Conservation (phyloP, 2,329 filamentous ascomycete species). For the Penicillium palitans region DNA sequence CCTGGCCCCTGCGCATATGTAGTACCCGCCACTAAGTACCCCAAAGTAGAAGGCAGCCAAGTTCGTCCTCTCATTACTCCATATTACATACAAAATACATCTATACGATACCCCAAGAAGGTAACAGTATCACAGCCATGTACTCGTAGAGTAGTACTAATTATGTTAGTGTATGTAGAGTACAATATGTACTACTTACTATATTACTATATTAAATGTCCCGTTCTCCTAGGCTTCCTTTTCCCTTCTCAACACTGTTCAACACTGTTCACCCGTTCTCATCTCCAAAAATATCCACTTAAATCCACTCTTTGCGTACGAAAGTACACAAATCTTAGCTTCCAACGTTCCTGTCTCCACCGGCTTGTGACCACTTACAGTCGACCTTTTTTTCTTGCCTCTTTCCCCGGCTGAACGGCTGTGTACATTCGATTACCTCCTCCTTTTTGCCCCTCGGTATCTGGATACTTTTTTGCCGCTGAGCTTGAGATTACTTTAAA, state of each 20-base stretch:
- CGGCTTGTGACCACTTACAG: conserved; percentile 23
- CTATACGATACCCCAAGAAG: not conserved
- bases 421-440: conserved; percentile 13
- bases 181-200: too few relatives aligned
- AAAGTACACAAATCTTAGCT: conserved; percentile 3
- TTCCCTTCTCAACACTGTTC: not conserved
- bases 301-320: not conserved
- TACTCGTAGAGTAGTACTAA: not conserved
- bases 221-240: not conserved
- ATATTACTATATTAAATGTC: not conserved
- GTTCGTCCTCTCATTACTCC: not conserved
- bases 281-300: not conserved
- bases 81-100: not conserved
- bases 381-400: conserved; percentile 14
- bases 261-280: conserved; percentile 10
- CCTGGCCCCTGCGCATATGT: not conserved
- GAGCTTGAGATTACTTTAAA: not conserved
- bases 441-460: conserved; percentile 5
- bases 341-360: conserved; percentile 19
- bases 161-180: too few relatives aligned
- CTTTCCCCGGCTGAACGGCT: conserved; percentile 6
- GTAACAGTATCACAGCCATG: not conserved
- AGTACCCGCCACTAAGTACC: not conserved
- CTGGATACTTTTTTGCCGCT: not conserved
- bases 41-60: not conserved